Conservation (phyloP, 2,329 filamentous ascomycete genomes). For the Albifimbria verrucaria region DNA sequence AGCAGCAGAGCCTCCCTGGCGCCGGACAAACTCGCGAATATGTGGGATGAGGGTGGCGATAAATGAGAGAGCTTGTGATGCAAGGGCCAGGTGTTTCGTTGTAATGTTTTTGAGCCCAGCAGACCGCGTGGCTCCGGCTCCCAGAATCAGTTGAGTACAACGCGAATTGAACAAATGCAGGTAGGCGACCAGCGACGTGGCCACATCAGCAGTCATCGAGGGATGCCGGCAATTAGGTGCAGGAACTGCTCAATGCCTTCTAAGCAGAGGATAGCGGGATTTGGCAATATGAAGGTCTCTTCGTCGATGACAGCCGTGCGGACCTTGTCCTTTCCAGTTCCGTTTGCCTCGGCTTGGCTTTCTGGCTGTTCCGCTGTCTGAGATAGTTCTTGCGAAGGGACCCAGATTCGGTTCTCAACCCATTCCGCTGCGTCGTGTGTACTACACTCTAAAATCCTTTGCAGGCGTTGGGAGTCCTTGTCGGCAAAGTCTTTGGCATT, state of each 20-base stretch:
- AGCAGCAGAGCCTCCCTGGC: conserved; percentile 59
- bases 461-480: conserved; percentile 56
- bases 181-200: conserved; percentile 75
- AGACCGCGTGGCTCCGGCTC: conserved; percentile 83
- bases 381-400: conserved; percentile 38
- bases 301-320: conserved; percentile 76
- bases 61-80: conserved; percentile 85
- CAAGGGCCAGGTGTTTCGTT: conserved; percentile 89
- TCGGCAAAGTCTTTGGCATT: conserved; percentile 72
- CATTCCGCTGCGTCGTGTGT: conserved; percentile 67
- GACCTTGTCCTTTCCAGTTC: conserved; percentile 57
- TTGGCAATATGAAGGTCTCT: conserved; percentile 80
- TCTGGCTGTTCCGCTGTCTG: conserved; percentile 30
- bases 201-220: conserved; percentile 82
- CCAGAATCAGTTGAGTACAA: conserved; percentile 92
- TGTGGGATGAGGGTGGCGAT: conserved; percentile 85
- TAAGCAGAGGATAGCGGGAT: conserved; percentile 78
- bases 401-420: conserved; percentile 60
- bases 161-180: conserved; percentile 93
- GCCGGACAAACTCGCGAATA: conserved; percentile 83
- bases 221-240: conserved; percentile 78
- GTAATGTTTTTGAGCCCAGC: conserved; percentile 95
- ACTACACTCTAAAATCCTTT: conserved; percentile 65
- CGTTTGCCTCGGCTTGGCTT: conserved; percentile 41
- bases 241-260: conserved; percentile 79